Evolutionary conservation across 352 stramenopile genomes (phyloP).

Genomic region (Pilasporangium apinafurcum): DNA sequence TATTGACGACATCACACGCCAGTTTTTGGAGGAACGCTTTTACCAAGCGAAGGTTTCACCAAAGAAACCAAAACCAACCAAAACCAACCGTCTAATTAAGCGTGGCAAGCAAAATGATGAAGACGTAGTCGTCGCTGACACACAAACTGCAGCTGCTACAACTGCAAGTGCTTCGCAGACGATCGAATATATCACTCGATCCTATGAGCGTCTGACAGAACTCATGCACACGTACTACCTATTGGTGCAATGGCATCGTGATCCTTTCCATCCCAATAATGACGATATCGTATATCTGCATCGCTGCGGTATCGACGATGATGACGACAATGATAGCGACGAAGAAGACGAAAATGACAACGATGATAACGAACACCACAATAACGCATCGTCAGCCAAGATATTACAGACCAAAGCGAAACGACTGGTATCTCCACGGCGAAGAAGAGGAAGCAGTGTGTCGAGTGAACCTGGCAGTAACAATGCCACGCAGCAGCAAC

Average conservation of each 20-base stretch:
- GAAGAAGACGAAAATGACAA: conserved; percentile 53
- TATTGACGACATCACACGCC: conserved; percentile 59
- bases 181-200: conserved; percentile 50
- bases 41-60: conserved; percentile 25
- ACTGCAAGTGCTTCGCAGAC: conserved; percentile 21
- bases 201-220: conserved; percentile 67
- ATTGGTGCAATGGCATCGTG: conserved; percentile 85
- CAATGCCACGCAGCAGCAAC: not conserved
- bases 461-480: conserved; percentile 10
- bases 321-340: conserved; percentile 71
- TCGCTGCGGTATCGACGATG: conserved; percentile 74
- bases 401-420: conserved; percentile 6
- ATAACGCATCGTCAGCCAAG: conserved; percentile 4
- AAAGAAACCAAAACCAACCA: conserved; percentile 19
- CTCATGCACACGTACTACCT: conserved; percentile 89
- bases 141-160: conserved; percentile 8
- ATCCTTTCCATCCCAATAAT: conserved; percentile 77
- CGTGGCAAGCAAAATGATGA: not conserved
- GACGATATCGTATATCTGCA: conserved; percentile 70
- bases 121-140: too few species aligned
- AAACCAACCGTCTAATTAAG: not conserved
- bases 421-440: conserved; percentile 17
- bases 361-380: conserved; percentile 23
- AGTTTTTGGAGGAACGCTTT: conserved; percentile 40
- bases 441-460: conserved; percentile 25